These are phyloP conservation scores for Taxawa tesnikishii DNA, from an alignment of 2,329 filamentous ascomycete genomes.

Conservation along the genomic window DNA sequence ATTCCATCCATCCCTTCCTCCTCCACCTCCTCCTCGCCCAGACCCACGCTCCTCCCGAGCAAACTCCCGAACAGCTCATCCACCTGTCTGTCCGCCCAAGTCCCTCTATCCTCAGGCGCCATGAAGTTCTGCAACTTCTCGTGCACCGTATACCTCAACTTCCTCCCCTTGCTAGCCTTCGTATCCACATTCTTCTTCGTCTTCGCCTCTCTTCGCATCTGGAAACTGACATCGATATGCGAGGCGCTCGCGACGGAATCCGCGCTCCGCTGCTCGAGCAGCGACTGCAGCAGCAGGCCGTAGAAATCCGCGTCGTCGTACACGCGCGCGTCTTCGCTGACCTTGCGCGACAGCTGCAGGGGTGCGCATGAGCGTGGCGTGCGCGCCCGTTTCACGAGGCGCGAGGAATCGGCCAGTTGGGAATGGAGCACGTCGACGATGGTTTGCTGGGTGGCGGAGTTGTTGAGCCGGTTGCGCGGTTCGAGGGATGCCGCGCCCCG, in stretches of 20 bases:
- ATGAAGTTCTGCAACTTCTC: conserved; percentile 98
- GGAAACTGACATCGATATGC: conserved; percentile 22
- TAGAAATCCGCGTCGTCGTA: conserved; percentile 97
- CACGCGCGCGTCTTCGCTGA: conserved; percentile 48
- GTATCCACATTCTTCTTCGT: conserved; percentile 81
- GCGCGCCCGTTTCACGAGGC: conserved; percentile 55
- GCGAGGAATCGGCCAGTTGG: conserved; percentile 54
- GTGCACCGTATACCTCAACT: conserved; percentile 87
- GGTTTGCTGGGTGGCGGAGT: conserved; percentile 46
- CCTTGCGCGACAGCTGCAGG: conserved; percentile 36
- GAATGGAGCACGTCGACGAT: conserved; percentile 57
- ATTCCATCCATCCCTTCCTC: conserved; percentile 17
- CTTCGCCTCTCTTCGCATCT: conserved; percentile 60
- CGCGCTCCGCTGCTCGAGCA: conserved; percentile 76
- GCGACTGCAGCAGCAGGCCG: conserved; percentile 79
- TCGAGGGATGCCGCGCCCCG: conserved; percentile 46
- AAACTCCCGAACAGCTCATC: conserved; percentile 46
- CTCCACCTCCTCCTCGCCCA: conserved; percentile 30
- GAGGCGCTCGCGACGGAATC: conserved; percentile 30
- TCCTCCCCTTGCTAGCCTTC: conserved; percentile 87
- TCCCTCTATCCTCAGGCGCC: conserved; percentile 72
- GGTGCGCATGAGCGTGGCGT: conserved; percentile 68
- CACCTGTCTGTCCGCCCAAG: conserved; percentile 70
- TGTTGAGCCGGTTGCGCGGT: conserved; percentile 47
- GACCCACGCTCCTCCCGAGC: conserved; percentile 31